Evolutionary conservation across 2,329 filamentous ascomycete genomes (phyloP).

Genomic region (Monilinia aucupariae): DNA sequence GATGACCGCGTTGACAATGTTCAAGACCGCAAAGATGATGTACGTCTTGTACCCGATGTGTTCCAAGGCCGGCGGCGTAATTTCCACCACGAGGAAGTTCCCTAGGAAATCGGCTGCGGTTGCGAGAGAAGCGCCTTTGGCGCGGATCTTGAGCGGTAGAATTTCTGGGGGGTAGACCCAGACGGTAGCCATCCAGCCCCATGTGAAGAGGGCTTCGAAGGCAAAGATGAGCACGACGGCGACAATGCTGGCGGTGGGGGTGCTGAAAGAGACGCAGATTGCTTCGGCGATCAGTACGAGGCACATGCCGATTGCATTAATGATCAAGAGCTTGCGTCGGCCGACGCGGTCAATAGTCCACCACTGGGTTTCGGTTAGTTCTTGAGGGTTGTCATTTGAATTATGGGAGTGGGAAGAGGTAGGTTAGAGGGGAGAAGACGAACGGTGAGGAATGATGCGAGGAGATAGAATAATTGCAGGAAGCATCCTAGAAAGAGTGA

Average conservation of each 20-base stretch:
- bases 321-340: not conserved
- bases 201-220: not conserved
- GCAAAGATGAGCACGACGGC: not conserved
- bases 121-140: not conserved
- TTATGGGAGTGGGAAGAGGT: not conserved
- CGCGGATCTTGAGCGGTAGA: not conserved
- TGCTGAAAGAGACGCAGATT: not conserved
- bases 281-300: not conserved
- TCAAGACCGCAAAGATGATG: not conserved
- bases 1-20: not conserved
- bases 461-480: not conserved
- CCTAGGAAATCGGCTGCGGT: not conserved
- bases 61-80: not conserved
- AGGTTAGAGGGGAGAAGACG: not conserved
- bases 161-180: not conserved
- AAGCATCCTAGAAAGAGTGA: not conserved
- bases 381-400: slow-evolving; percentile 42
- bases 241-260: not conserved
- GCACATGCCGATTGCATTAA: not conserved
- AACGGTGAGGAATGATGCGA: not conserved
- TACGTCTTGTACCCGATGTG: not conserved
- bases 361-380: slow-evolving; percentile 36
- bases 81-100: not conserved
- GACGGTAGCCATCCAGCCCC: not conserved
- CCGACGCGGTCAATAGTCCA: slow-evolving; percentile 14